phyloP scores from a whole-genome alignment of 306 rosid genomes.

The Rubus parviflorus region DNA sequence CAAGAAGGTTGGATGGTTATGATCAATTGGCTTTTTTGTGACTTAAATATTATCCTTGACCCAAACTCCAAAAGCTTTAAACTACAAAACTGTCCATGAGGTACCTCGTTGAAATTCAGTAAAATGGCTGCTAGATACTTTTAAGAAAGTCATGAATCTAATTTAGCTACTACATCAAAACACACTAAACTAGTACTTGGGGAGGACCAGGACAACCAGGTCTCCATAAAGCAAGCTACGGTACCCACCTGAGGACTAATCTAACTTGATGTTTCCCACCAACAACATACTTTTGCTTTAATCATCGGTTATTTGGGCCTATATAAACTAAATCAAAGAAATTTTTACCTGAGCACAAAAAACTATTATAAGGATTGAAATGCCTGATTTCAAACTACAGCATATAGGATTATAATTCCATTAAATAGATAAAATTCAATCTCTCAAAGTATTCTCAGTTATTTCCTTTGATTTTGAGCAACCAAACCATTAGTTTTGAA shows the following conservation, averaged over 20 bases:
- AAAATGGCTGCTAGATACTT: slow-evolving; percentile 4
- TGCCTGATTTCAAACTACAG: not conserved
- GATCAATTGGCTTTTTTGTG: not conserved
- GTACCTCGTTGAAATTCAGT: not conserved
- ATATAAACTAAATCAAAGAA: not conserved
- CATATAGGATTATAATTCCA: too few species aligned
- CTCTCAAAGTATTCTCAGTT: too few species aligned
- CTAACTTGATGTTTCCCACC: not conserved
- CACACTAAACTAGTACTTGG: not conserved
- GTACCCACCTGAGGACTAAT: not conserved
- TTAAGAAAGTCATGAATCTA: not conserved
- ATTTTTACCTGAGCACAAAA: not conserved
- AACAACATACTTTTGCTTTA: not conserved
- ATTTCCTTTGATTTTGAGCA: too few species aligned
- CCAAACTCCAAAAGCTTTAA: slow-evolving; percentile 14
- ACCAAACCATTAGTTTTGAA: too few species aligned
- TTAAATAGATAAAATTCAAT: too few species aligned
- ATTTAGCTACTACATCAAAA: not conserved
- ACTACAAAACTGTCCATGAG: not conserved
- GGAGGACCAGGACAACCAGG: not conserved
- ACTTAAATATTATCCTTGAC: not conserved
- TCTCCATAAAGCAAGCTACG: not conserved
- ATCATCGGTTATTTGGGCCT: not conserved
- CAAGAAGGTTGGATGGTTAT: slow-evolving; percentile 3
- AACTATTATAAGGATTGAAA: not conserved